A percentile compares a stretch with the other conserved stretches of the same genome.
Conservation (phyloP, 495 filamentous ascomycete genomes). For the Cladorrhinum samala region DNA sequence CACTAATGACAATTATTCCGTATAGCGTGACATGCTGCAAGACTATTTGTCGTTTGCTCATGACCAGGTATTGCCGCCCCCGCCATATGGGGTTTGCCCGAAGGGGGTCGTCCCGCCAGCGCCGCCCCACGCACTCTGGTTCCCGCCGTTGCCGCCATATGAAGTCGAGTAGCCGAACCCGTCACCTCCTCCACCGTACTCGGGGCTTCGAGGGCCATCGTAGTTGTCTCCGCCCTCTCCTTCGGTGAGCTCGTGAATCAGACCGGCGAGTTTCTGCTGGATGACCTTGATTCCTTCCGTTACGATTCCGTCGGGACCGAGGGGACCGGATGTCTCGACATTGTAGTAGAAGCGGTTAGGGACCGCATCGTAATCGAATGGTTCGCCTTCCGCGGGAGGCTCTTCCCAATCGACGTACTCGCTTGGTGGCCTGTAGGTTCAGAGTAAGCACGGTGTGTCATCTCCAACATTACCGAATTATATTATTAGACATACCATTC, state of each 20-base stretch:
- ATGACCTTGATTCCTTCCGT: conserved; percentile 83
- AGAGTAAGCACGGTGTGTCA: conserved; percentile 2
- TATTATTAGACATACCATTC: conserved; percentile 70
- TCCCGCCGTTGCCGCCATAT: conserved; percentile 55
- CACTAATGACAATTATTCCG: no score
- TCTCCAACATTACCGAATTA: neutral
- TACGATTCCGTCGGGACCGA: conserved; percentile 81
- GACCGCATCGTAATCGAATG: conserved; percentile 85
- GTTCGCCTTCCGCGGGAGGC: conserved; percentile 67
- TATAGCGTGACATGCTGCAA: no score
- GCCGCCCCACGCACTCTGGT: conserved; percentile 60
- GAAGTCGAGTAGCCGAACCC: conserved; percentile 68
- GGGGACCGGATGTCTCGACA: conserved; percentile 79
- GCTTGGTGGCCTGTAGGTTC: conserved; percentile 71
- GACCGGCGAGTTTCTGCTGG: conserved; percentile 78
- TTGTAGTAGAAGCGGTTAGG: conserved; percentile 85
- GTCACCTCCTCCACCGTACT: conserved; percentile 49
- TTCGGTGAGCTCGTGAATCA: conserved; percentile 67
- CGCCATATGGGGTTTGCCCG: conserved; percentile 31
- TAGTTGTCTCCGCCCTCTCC: conserved; percentile 50
- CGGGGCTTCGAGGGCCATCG: conserved; percentile 56
- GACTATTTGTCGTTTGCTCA: conserved; percentile 9
- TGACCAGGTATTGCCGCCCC: conserved; percentile 19
- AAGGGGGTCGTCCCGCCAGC: conserved; percentile 66
- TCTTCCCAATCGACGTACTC: conserved; percentile 86